Evolutionary conservation across 73 alveolate genomes (phyloP), one percentile per base, ranked within the genome.

Genomic region (Tetrahymena malaccensis): DNA sequence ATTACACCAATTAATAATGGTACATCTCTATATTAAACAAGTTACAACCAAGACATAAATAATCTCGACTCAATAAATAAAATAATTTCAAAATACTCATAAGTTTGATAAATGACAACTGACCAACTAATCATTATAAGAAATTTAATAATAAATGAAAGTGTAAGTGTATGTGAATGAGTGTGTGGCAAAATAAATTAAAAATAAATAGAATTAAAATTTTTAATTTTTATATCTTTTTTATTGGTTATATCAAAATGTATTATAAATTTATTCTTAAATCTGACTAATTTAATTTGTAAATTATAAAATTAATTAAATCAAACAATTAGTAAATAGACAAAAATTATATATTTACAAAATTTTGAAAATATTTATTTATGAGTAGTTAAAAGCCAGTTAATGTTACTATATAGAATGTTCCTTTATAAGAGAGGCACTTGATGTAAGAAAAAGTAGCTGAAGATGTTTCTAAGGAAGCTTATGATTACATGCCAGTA

Each of bases 401-500:
- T n/a, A 70, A 22, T 70, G 22, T 40, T 31, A 31, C 37, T 70
- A 70, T 70, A 27, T 25, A 70, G 19, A 70, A 70, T 70, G 89
- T 70, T 21, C 89, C 89, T 22, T 12, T 70, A 31, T 27, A 70
- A 70, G 89, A 70, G 3, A 70, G 89, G 21, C 89, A 70, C 31
- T 22, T 70, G 89, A 70, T 70, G 40, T 70, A 70, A 70, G 89
- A 70, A 27, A 70, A 70, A 15, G 89, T 70, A 70, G 89, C 37
- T 9, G 89, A 70, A 27, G 89, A 70, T 11, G 25, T 70, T n/a
- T 27, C 89, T 22, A 70, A n/a, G 37, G 89, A 70, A 31, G 34
- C 89, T 19, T 70, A 70, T 70, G 89, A 70, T n/a, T 70, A 5
- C 37, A 70, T 70, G 89, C 98, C 98, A 0, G 94, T 97, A n/a